phyloP scores from a whole-genome alignment of 257 asterid species.

The Scutellaria minor region DNA sequence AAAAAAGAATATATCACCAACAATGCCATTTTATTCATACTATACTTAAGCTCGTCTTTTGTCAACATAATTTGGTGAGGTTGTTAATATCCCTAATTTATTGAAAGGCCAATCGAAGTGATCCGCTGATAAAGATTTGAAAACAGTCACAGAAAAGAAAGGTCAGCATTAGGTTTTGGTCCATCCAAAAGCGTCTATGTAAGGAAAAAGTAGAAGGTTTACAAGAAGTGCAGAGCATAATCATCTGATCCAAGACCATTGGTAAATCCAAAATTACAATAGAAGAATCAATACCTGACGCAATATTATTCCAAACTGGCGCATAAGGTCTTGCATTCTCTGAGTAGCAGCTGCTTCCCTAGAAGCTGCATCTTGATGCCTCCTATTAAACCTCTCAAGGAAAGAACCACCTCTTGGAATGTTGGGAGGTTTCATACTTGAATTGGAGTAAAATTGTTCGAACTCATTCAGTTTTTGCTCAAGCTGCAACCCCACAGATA shows the following conservation, averaged over 20 bases:
- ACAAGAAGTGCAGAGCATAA: too few relatives aligned
- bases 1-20: not conserved
- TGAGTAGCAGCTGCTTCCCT: slow-evolving; percentile 75
- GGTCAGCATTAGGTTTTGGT: too few relatives aligned
- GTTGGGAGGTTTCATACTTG: slow-evolving; percentile 51
- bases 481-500: slow-evolving; percentile 50
- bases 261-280: slow-evolving; percentile 9
- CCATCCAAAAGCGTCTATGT: not conserved
- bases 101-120: not conserved
- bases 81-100: not conserved
- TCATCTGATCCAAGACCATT: slow-evolving; percentile 3
- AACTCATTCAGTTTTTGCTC: slow-evolving; percentile 70
- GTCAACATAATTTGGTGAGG: not conserved
- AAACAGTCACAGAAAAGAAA: too few relatives aligned
- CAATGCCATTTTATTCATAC: not conserved
- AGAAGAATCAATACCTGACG: slow-evolving; percentile 51
- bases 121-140: not conserved
- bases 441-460: slow-evolving; percentile 68
- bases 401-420: slow-evolving; percentile 54
- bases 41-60: not conserved
- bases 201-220: not conserved
- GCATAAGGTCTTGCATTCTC: slow-evolving; percentile 89
- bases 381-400: slow-evolving; percentile 50
- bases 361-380: slow-evolving; percentile 73
- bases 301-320: slow-evolving; percentile 65